Base-by-base conservation (phyloP, 106 monocot genomes). In the Allium cepa region DNA sequence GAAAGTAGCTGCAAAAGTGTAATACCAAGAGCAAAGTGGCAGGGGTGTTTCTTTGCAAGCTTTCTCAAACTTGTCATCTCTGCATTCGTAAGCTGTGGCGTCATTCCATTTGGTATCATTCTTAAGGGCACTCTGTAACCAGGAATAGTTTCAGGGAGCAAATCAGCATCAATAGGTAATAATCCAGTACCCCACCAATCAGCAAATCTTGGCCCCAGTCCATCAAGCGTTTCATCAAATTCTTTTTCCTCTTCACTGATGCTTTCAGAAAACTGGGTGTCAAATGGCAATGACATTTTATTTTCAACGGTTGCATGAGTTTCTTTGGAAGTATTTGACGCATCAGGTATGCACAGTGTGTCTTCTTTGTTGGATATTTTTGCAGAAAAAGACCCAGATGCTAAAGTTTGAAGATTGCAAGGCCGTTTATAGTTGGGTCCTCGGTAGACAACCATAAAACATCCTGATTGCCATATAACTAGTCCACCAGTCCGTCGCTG, bases 121-220 rank as follows among this genome's bases (percentile, higher is more conserved):
- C 93, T 82, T 58, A 90, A 87, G 49, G 99, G 99, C 55, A 93
- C 68, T 75, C 73, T 87, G 66, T 87, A 99, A 46, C 90, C 93
- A 66, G 88, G 80, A 75, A 93, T 81, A 66, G 53, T 87, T 77
- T 87, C 79, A 77, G 92, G 84, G 59, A 99, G 77, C 75, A 99
- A 75, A 71, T 99, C 99, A 62, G 90, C 99, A 85, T 99, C 99
- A 8, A 99, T 87, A 56, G 99, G 93, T 47, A 93, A 62, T 50
- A 93, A 73, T 36, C 93, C 90, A 72, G 90, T 93, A 48, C 99
- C 99, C 99, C 99, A 99, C 93, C 99, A 99, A 67, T 93, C 99
- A 74, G 81, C 70, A 87, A 99, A 99, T 51, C 93, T 86, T 75
- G 90, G 93, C 15, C 99, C 99, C 67, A 93, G 65, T 55, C 74